These are phyloP conservation scores for Akanthomyces uredinophilus DNA, from an alignment of 2,329 filamentous ascomycete genomes.

Conservation along the genomic window DNA sequence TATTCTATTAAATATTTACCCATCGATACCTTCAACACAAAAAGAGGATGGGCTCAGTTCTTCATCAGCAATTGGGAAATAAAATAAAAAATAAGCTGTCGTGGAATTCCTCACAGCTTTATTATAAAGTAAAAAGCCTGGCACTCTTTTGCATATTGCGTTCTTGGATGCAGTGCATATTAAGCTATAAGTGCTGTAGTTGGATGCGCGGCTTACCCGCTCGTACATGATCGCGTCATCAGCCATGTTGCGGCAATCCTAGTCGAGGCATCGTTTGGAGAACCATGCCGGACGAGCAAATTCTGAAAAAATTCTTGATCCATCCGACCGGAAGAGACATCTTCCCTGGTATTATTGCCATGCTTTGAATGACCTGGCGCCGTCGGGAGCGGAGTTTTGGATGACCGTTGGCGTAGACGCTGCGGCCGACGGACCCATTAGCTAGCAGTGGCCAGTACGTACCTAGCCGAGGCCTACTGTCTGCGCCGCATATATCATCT, in stretches of 20 bases:
- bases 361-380: background rate
- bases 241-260: background rate
- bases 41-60: too few species aligned
- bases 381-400: constrained; percentile 9
- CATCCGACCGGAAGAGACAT: background rate
- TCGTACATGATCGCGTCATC: constrained; percentile 11
- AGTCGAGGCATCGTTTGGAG: background rate
- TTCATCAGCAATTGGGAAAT: too few species aligned
- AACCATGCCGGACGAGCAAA: background rate
- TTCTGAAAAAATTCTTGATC: background rate
- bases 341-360: background rate
- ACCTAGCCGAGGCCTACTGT: constrained; percentile 5
- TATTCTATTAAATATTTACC: too few species aligned
- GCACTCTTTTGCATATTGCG: too few species aligned
- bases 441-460: too few species aligned
- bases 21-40: too few species aligned
- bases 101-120: too few species aligned
- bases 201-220: background rate
- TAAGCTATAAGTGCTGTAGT: background rate
- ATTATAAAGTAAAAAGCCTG: too few species aligned
- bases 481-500: background rate
- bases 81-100: too few species aligned
- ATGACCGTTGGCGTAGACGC: background rate
- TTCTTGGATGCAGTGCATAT: too few species aligned
- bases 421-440: constrained; percentile 9